These are phyloP conservation scores for Phytophthora capsici DNA, from an alignment of 352 stramenopile species.

Conservation along the genomic window DNA sequence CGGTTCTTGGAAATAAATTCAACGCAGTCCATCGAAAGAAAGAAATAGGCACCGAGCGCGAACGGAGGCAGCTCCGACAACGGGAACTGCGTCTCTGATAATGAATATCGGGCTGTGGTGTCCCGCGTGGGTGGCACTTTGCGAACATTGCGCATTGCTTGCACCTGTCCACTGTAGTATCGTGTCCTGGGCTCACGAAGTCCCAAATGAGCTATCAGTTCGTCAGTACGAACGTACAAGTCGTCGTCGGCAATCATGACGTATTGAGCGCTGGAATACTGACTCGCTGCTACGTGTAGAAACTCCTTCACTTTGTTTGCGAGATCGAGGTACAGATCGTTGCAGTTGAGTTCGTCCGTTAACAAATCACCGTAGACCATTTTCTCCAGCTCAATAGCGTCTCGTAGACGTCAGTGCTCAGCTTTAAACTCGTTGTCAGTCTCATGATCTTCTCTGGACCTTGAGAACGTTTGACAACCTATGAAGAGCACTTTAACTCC, in stretches of 20 bases:
- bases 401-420: conserved; percentile 5
- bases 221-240: conserved; percentile 48
- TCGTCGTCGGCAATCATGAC: conserved; percentile 63
- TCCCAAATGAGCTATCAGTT: conserved; percentile 4
- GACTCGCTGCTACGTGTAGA: conserved; percentile 31
- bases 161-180: conserved; percentile 27
- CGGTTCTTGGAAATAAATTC: conserved; percentile 50
- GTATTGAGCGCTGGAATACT: conserved; percentile 24
- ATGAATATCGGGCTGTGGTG: conserved; percentile 28
- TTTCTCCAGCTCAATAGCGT: conserved; percentile 40
- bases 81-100: conserved; percentile 37
- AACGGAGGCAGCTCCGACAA: conserved; percentile 45
- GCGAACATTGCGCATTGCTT: conserved; percentile 10
- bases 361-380: conserved; percentile 44
- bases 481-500: conserved; percentile 47
- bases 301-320: conserved; percentile 63
- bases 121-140: conserved; percentile 30
- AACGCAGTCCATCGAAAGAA: conserved; percentile 55
- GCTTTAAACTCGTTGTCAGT: neutral
- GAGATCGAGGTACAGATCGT: conserved; percentile 50
- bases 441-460: neutral
- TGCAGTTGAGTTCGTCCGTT: conserved; percentile 48
- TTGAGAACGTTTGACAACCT: conserved; percentile 31
- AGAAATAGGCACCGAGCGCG: conserved; percentile 54
- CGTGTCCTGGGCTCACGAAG: neutral